Conservation (phyloP, 495 filamentous ascomycete species). For the Talaromyces liani region DNA sequence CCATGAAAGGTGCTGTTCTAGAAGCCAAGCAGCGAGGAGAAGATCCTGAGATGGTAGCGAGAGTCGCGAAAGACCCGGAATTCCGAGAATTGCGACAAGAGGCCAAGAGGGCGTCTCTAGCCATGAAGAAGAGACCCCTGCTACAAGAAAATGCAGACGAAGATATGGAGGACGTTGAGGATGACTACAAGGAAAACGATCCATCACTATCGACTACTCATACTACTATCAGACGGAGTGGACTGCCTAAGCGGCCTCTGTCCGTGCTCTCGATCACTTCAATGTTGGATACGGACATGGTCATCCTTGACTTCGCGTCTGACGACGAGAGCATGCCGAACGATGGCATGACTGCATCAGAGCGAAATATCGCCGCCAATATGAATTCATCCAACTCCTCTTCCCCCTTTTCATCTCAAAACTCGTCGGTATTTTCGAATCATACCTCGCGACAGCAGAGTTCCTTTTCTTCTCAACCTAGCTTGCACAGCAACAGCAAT, state of each 20-base stretch:
- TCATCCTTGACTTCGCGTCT: conserved; percentile 9
- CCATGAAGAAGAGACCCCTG: conserved; percentile 13
- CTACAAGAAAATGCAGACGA: conserved; percentile 9
- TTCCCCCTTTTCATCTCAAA: conserved; percentile 13
- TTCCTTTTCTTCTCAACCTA: neutral
- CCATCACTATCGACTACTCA: conserved; percentile 27
- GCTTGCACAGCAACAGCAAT: neutral
- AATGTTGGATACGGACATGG: conserved; percentile 23
- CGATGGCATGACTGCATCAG: conserved; percentile 27
- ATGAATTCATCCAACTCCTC: conserved; percentile 19
- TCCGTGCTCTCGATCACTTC: conserved; percentile 23
- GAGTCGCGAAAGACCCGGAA: conserved; percentile 6
- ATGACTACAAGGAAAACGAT: conserved; percentile 40
- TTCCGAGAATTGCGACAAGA: neutral
- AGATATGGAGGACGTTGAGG: conserved; percentile 6
- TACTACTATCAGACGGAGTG: conserved; percentile 11
- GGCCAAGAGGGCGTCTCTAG: conserved; percentile 1
- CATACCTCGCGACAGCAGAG: neutral
- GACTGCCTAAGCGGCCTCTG: conserved; percentile 36
- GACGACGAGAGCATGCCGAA: conserved; percentile 11
- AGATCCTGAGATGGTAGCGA: conserved; percentile 26
- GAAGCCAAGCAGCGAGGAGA: conserved; percentile 58
- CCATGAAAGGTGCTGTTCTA: conserved; percentile 32
- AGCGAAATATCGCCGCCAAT: conserved; percentile 38
- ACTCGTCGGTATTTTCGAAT: conserved; percentile 14